Evolutionary conservation across 352 stramenopile species (phyloP).

Genomic region (Phytopythium kandeliae): DNA sequence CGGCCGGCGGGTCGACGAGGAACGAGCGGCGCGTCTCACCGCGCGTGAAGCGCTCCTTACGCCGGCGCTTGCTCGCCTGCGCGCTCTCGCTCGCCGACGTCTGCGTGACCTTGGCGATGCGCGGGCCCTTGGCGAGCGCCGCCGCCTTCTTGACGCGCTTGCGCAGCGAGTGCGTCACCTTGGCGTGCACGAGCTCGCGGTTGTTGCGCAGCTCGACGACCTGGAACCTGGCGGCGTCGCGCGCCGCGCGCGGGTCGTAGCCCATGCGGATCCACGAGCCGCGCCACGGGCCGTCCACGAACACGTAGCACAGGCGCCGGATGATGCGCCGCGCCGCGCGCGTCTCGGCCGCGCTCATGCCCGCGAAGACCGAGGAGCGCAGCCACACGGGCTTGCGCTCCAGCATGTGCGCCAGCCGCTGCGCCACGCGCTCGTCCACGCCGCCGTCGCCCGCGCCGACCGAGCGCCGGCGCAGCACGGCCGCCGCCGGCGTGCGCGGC

Average conservation of each 20-base stretch:
- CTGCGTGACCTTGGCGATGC: constrained; percentile 72
- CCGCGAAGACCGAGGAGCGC: constrained; percentile 62
- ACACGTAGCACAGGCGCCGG: constrained; percentile 77
- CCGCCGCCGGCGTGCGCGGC: too few relatives aligned
- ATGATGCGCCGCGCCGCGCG: constrained; percentile 55
- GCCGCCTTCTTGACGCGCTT: constrained; percentile 74
- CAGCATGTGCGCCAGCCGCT: constrained; percentile 48
- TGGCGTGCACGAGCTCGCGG: constrained; percentile 71
- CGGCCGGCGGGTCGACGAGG: constrained; percentile 52
- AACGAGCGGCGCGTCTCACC: constrained; percentile 58
- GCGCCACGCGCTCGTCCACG: constrained; percentile 58
- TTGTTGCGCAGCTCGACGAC: constrained; percentile 80
- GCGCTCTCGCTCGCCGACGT: constrained; percentile 61
- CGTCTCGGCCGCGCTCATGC: constrained; percentile 50
- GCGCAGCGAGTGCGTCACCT: constrained; percentile 60
- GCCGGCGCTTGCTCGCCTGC: constrained; percentile 50
- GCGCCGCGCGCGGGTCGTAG: constrained; percentile 52
- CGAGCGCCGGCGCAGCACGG: constrained; percentile 29
- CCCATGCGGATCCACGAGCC: constrained; percentile 81
- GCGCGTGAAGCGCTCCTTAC: constrained; percentile 61
- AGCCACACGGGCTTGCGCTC: constrained; percentile 70
- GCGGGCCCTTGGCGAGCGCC: constrained; percentile 50
- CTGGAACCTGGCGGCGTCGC: constrained; percentile 53
- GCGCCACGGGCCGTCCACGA: constrained; percentile 77
- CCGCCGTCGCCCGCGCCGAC: constrained; percentile 53